A percentile compares a stretch with the other conserved stretches of the same genome.
Evolutionary conservation across 306 rosid genomes (phyloP).

Genomic region (Acacia acuminata): DNA sequence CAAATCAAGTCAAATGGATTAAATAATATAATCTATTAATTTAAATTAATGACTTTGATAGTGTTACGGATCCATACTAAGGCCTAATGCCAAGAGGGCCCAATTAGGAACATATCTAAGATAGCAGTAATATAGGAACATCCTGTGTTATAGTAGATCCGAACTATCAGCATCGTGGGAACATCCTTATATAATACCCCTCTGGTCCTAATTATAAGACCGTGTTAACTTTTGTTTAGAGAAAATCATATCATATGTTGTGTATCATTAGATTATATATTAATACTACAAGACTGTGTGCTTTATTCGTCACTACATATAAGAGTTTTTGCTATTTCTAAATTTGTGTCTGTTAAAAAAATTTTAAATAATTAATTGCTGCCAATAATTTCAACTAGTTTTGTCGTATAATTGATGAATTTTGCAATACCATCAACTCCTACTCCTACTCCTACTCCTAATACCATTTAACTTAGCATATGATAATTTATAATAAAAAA

Average conservation of each 20-base stretch:
- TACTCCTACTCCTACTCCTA: not conserved
- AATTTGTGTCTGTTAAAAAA: not conserved
- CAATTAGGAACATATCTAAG: no score
- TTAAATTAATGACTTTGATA: not conserved
- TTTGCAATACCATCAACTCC: not conserved
- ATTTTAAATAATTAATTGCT: not conserved
- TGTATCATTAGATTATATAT: no score
- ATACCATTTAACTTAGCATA: no score
- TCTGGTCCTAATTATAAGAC: no score
- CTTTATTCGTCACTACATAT: not conserved
- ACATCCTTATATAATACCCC: not conserved
- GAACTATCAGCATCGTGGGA: no score
- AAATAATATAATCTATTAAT: not conserved
- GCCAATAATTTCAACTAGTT: not conserved
- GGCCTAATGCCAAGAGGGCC: no score
- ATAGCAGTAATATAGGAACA: no score
- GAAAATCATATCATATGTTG: no score
- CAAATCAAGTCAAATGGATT: not conserved
- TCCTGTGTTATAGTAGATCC: no score
- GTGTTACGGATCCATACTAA: no score
- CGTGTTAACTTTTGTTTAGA: no score
- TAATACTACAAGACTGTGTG: no score
- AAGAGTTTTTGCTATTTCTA: not conserved
- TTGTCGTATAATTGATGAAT: not conserved
- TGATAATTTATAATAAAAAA: not conserved